These are phyloP conservation scores for Acanthamoeba royreba DNA, from an alignment of 208 protist species.

Conservation along the genomic window DNA sequence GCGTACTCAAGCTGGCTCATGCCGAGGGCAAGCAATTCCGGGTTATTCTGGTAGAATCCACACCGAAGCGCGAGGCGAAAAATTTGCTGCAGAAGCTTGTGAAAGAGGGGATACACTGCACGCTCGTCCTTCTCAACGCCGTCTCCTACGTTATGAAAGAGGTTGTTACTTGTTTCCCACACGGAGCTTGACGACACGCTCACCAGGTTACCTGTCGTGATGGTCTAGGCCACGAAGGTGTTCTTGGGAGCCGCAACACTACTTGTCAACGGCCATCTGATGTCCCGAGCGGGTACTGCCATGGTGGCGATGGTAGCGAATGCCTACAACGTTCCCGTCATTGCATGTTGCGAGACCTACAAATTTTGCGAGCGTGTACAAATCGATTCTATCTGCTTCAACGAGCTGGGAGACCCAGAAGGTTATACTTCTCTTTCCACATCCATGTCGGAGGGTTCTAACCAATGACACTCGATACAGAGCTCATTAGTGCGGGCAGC, in stretches of 20 bases:
- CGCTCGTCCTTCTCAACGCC: slow-evolving; percentile 90
- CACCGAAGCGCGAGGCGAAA: slow-evolving; percentile 88
- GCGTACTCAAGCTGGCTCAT: slow-evolving; percentile 71
- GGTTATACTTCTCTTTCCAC: neutral
- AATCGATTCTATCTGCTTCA: slow-evolving; percentile 93
- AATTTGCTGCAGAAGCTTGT: slow-evolving; percentile 81
- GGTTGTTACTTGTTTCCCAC: slow-evolving; percentile 53
- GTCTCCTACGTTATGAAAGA: slow-evolving; percentile 93
- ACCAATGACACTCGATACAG: neutral
- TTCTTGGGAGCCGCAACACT: slow-evolving; percentile 93
- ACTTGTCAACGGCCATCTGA: slow-evolving; percentile 92
- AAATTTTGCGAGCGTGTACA: slow-evolving; percentile 96
- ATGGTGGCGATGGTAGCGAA: slow-evolving; percentile 91
- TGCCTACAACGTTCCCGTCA: slow-evolving; percentile 90
- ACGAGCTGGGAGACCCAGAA: slow-evolving; percentile 85
- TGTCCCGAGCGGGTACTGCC: slow-evolving; percentile 90
- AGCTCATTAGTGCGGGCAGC: neutral
- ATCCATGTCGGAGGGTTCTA: neutral
- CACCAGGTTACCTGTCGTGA: neutral
- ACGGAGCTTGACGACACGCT: neutral
- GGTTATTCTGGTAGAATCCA: slow-evolving; percentile 93
- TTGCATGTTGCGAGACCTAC: slow-evolving; percentile 97
- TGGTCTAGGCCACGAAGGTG: slow-evolving; percentile 73
- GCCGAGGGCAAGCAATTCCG: slow-evolving; percentile 76
- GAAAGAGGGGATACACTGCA: slow-evolving; percentile 85